Conservation (phyloP, 768 basidiomycete genomes). For the Tulasnella sp. region DNA sequence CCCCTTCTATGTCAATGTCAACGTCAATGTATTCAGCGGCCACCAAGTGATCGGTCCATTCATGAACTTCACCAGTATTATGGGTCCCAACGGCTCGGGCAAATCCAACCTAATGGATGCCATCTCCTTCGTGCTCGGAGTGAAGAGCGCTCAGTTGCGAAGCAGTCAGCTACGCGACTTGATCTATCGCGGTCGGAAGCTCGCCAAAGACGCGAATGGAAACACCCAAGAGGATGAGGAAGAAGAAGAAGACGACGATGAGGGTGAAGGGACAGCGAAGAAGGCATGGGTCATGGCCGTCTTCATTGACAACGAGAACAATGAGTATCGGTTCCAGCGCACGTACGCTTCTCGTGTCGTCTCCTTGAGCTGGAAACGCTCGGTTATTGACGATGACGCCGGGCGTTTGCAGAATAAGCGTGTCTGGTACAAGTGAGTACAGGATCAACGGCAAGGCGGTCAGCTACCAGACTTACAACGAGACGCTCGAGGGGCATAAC, state of each 20-base stretch:
- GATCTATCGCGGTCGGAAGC: conserved; percentile 77
- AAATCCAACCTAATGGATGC: conserved; percentile 99
- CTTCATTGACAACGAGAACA: conserved; percentile 60
- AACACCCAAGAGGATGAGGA: conserved; percentile 30
- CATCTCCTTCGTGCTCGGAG: conserved; percentile 95
- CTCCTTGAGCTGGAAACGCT: conserved; percentile 1
- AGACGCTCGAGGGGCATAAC: conserved; percentile 76
- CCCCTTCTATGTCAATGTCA: background rate
- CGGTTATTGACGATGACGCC: too few species aligned
- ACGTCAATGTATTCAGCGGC: conserved; percentile 34
- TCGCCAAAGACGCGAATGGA: conserved; percentile 35
- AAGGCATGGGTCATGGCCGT: conserved; percentile 96
- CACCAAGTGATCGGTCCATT: conserved; percentile 86
- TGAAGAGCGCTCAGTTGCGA: conserved; percentile 85
- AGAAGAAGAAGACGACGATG: conserved; percentile 40
- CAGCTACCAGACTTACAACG: conserved; percentile 81
- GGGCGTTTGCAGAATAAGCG: conserved; percentile 63
- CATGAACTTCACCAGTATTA: conserved; percentile 87
- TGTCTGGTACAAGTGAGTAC: conserved; percentile 82
- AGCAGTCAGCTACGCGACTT: conserved; percentile 91
- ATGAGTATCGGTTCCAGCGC: conserved; percentile 84
- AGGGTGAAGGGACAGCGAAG: conserved; percentile 74
- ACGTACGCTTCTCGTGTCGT: conserved; percentile 48
- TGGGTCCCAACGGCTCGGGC: conserved; percentile 97
- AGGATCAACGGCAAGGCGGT: conserved; percentile 70